Evolutionary conservation across 2,329 filamentous ascomycete species (phyloP).

Genomic region (Kalmusia sp.): DNA sequence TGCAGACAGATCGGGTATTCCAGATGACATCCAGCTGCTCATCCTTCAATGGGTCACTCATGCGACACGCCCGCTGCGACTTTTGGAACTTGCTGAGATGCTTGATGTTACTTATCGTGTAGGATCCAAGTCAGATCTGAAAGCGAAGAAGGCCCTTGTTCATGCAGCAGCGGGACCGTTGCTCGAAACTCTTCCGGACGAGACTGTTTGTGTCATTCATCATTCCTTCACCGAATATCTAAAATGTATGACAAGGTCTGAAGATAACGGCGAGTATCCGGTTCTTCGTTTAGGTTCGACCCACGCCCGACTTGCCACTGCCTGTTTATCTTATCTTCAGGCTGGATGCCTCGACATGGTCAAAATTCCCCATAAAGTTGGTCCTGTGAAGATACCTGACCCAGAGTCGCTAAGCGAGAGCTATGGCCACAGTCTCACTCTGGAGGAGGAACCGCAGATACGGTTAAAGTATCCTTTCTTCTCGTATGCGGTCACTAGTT

Average conservation of each 20-base stretch:
- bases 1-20: constrained; percentile 37
- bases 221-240: constrained; percentile 59
- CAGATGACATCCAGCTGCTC: constrained; percentile 41
- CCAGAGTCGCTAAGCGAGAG: no score
- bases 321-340: constrained; percentile 21
- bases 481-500: constrained; percentile 15
- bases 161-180: constrained; percentile 50
- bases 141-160: constrained; percentile 44
- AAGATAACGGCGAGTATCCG: constrained; percentile 9
- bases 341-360: constrained; percentile 15
- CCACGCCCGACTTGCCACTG: constrained; percentile 16
- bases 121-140: constrained; percentile 12
- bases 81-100: constrained; percentile 52
- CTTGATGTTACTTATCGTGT: constrained; percentile 16
- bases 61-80: constrained; percentile 49
- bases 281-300: constrained; percentile 13
- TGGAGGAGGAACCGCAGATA: constrained; percentile 2
- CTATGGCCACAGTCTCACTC: no score
- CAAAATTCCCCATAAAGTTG: background rate
- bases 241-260: constrained; percentile 10
- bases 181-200: constrained; percentile 55
- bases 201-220: constrained; percentile 55
- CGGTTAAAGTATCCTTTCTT: constrained; percentile 13
- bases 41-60: constrained; percentile 54
- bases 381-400: no score